Conservation (phyloP, 495 filamentous ascomycete genomes). For the Tuber indicum region DNA sequence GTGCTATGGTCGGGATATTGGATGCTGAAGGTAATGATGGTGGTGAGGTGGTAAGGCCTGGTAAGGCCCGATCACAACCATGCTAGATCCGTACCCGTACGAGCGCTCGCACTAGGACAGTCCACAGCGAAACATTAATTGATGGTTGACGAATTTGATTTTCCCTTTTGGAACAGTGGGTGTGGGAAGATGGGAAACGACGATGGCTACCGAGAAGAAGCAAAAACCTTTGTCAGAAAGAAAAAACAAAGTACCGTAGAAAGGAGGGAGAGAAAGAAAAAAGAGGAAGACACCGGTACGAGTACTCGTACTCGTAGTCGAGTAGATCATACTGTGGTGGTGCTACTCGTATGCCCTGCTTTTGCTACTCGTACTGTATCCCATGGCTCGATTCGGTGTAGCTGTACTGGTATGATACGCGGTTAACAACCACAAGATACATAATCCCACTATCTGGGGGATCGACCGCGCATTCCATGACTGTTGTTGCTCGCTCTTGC, state of each 20-base stretch:
- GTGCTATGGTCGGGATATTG: neutral
- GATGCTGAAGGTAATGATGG: neutral
- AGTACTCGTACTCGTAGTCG: too few species aligned
- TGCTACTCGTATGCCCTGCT: neutral
- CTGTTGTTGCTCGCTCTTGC: neutral
- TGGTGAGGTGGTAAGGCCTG: neutral
- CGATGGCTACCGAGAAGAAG: neutral
- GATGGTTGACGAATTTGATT: neutral
- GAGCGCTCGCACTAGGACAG: neutral
- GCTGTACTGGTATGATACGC: neutral
- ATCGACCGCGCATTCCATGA: conserved; percentile 1
- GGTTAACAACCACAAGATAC: neutral
- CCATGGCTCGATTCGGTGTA: neutral
- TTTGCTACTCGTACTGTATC: too few species aligned
- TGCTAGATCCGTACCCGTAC: neutral
- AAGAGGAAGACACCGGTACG: neutral
- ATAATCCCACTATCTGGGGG: neutral
- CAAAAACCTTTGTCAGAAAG: neutral
- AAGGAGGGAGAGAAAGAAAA: neutral
- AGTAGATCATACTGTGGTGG: neutral
- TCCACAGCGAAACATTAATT: neutral
- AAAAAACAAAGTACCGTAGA: neutral
- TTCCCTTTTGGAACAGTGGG: neutral
- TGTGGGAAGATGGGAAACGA: neutral
- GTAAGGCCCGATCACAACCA: neutral